Base-by-base conservation (phyloP, 108 stramenopile species). In the Cyclotella atomus region DNA sequence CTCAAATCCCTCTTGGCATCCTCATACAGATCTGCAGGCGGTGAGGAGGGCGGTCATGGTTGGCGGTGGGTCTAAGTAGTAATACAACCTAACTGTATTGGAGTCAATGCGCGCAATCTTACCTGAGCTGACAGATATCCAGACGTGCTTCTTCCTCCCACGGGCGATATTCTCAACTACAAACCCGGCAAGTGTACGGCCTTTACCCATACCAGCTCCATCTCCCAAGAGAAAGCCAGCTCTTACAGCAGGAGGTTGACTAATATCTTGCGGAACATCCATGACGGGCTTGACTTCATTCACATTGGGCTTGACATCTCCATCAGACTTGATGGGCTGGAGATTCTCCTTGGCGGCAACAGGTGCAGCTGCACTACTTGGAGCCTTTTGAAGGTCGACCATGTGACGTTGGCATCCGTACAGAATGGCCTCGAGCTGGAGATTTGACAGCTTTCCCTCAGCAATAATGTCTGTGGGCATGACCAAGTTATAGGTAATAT, bases 191-290 rank as follows among this genome's bases (percentile, higher is more conserved):
- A 86, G 79, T 21, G 82, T 80, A 6, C 85, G 54, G 25, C 89
- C 90, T 57, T 92, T 92, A 23, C 91, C 91, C 34, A 90, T 84
- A 0, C 91, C 91, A 0, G 92, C 89, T 27, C 90, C 92, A 65
- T 93, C 92, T 29, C 91, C 92, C n/a, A 93, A 55, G 59, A 93
- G 85, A 53, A 91, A 91, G 1, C 91, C 91, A 3, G 84, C 82
- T 20, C 89, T 63, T 36, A 46, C 54, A 12, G 85, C 71, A 5
- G 71, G 76, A 20, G 70, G 66, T 32, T 75, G 68, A 10, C 72
- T 66, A 23, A 46, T 5, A 29, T 46, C 44, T 21, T 46, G 23
- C 3, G 63, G 63, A 25, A 55, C 17, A 28, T 55, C 54, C 54
- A 29, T 55, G n/a, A 17, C n/a, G 4, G n/a, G 4, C 19, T 50